Conservation (phyloP, 192 early-diverging fungal genomes). For the Haplosporangium gracile region DNA sequence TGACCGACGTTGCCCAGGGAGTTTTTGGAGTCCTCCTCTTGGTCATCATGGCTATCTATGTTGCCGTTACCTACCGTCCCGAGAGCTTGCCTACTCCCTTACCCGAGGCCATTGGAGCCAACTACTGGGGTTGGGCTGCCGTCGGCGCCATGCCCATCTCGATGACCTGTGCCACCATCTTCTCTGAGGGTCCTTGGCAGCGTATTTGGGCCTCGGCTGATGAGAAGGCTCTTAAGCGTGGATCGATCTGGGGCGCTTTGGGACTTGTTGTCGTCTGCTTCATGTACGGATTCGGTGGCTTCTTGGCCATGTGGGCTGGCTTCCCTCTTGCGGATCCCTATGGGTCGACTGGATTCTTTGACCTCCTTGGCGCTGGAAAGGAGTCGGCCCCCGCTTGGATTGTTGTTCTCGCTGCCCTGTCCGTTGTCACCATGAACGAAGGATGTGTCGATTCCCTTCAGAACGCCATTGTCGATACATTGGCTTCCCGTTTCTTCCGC, state of each 20-base stretch:
- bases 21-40: conserved; percentile 67
- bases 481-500: conserved; percentile 67
- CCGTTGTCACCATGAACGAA: conserved; percentile 74
- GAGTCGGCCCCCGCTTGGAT: conserved; percentile 66
- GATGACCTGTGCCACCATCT: conserved; percentile 72
- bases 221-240: conserved; percentile 70
- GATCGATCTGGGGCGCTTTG: conserved; percentile 68
- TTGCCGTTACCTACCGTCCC: conserved; percentile 67
- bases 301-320: conserved; percentile 76
- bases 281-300: conserved; percentile 72
- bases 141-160: conserved; percentile 74
- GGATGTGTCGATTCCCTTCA: conserved; percentile 78
- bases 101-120: conserved; percentile 65
- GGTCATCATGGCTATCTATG: conserved; percentile 65
- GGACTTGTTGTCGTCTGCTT: conserved; percentile 67
- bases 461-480: conserved; percentile 73
- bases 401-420: conserved; percentile 67
- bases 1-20: conserved; percentile 75
- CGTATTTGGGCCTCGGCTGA: conserved; percentile 75
- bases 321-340: conserved; percentile 54
- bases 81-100: conserved; percentile 60
- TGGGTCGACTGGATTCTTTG: conserved; percentile 76
- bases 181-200: conserved; percentile 83
- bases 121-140: conserved; percentile 75
- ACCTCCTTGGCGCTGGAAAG: conserved; percentile 63